Conservation (phyloP, 768 basidiomycete species). For the Pluteus cervinus region DNA sequence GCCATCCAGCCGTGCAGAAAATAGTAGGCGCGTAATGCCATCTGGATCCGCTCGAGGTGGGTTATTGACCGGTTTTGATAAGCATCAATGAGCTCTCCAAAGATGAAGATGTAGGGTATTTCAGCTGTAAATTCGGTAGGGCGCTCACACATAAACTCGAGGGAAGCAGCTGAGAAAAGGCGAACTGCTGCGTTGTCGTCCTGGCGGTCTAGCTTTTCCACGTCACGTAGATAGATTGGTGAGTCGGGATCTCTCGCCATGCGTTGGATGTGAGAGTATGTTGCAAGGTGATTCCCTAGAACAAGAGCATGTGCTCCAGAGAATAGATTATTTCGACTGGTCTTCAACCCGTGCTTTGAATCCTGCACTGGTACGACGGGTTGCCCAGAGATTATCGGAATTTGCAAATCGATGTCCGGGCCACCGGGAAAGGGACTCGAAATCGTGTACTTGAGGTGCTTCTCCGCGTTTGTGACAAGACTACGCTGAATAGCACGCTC, state of each 20-base stretch:
- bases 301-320: constrained; percentile 21
- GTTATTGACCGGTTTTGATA: constrained; percentile 19
- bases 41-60: constrained; percentile 12
- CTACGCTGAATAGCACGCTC: constrained; percentile 21
- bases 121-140: constrained; percentile 12
- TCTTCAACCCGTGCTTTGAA: constrained; percentile 29
- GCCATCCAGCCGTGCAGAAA: constrained; percentile 22
- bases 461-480: constrained; percentile 3
- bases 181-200: constrained; percentile 29
- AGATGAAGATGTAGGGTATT: constrained; percentile 23
- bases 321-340: constrained; percentile 26
- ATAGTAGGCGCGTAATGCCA: constrained; percentile 14
- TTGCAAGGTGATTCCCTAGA: constrained; percentile 14
- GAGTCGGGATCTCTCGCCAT: constrained; percentile 10
- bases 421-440: too few species aligned
- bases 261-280: constrained; percentile 14
- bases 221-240: constrained; percentile 23
- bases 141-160: constrained; percentile 13
- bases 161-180: constrained; percentile 21
- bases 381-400: constrained; percentile 11
- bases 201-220: constrained; percentile 26
- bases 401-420: constrained; percentile 5
- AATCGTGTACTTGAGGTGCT: too few species aligned
- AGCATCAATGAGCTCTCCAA: constrained; percentile 20
- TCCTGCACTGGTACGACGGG: constrained; percentile 27